Evolutionary conservation across 768 basidiomycete genomes (phyloP), one percentile per base, ranked within the genome.

Genomic region (Russula abietina): DNA sequence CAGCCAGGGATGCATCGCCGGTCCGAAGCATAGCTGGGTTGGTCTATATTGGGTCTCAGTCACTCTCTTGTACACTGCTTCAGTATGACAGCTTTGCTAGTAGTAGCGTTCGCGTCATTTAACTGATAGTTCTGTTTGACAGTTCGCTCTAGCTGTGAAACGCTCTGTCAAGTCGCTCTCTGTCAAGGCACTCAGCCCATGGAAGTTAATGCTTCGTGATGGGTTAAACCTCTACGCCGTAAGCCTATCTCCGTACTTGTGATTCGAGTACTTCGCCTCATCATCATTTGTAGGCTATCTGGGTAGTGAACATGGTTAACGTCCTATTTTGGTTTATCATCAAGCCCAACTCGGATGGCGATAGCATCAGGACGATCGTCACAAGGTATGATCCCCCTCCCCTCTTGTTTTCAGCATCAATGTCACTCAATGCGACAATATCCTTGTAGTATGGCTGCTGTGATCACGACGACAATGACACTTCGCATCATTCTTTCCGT

Each of bases 181-280:
- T 59, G 69, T 76, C 33, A 90, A 87, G 69, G 80, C 75, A 1
- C 73, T 91, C 59, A 79, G 77, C 59, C 78, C 80, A 33, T 93
- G 91, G 91, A 90, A 91, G 70, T 79, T 93, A 68, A 92, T 92
- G 89, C 87, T 93, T 64, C 89, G 91, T 64, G 91, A 93, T 71
- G 88, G 89, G 17, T 83, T 93, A 67, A 92, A 92, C 75, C 83
- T 93, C 62, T 93, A 92, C 70, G 88, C 82, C 60, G 86, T 84
- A 73, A 65, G 82, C 76, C 53, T 45, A 14, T 28, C 17, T 48
- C n/a, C 14, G 4, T 41, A 39, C 43, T 22, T 49, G 52, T 50
- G 61, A 4, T 53, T 58, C 59, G 52, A 63, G 50, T 45, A 38
- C 65, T 52, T 64, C 26, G 46, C 26, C 30, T 32, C 16, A 17